These are phyloP conservation scores for Saccharomycopsis synnaedendra DNA, from an alignment of 805 yeast genomes.

Conservation along the genomic window DNA sequence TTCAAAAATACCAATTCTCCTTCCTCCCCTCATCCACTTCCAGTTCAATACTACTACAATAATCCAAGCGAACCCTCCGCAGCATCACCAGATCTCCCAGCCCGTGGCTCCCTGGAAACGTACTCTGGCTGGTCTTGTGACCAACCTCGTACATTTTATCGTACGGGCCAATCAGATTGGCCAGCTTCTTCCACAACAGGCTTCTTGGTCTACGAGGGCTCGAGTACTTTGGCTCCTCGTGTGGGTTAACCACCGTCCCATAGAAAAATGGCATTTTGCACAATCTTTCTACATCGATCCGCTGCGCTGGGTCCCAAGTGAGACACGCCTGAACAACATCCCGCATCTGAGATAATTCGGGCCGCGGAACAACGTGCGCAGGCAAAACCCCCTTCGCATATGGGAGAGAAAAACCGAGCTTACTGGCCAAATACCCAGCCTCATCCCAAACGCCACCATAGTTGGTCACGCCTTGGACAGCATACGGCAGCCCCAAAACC, in stretches of 20 bases:
- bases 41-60: too few species aligned
- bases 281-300: slow-evolving; percentile 41
- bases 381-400: slow-evolving; percentile 38
- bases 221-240: too few species aligned
- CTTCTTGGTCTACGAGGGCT: too few species aligned
- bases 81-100: too few species aligned
- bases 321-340: slow-evolving; percentile 42
- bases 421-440: slow-evolving; percentile 39
- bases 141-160: too few species aligned
- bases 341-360: slow-evolving; percentile 27
- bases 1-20: too few species aligned
- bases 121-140: too few species aligned
- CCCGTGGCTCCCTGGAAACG: too few species aligned
- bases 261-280: slow-evolving; percentile 44
- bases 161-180: too few species aligned
- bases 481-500: slow-evolving; percentile 62
- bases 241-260: slow-evolving; percentile 25
- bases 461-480: slow-evolving; percentile 22
- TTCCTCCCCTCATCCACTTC: too few species aligned
- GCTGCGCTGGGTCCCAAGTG: slow-evolving; percentile 67
- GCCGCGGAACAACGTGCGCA: slow-evolving; percentile 32
- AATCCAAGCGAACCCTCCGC: too few species aligned
- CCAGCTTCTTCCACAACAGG: too few species aligned
- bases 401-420: slow-evolving; percentile 49
- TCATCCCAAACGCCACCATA: slow-evolving; percentile 70